Percentiles rank a stretch among this genome's conserved stretches.
Conservation (phyloP, 2,329 filamentous ascomycete genomes). For the Ascochyta rabiei region DNA sequence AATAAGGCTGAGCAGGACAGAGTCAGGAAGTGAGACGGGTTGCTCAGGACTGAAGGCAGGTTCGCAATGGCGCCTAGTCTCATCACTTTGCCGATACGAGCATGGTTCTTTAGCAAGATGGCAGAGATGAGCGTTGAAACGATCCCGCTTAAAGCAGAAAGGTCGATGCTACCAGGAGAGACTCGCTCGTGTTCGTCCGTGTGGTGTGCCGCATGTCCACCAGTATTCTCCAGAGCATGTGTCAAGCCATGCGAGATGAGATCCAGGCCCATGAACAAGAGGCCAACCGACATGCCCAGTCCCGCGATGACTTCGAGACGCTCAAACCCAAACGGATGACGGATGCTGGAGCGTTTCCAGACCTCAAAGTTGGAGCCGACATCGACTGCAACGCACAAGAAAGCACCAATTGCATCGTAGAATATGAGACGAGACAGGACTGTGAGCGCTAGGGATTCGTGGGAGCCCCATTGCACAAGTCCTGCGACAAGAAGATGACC, state of each 20-base stretch:
- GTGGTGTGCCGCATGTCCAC: slow-evolving; percentile 76
- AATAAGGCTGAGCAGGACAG: slow-evolving; percentile 83
- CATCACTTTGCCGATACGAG: slow-evolving; percentile 90
- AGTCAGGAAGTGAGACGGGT: slow-evolving; percentile 93
- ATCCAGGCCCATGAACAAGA: slow-evolving; percentile 97
- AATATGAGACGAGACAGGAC: slow-evolving; percentile 91
- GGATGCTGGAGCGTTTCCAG: slow-evolving; percentile 89
- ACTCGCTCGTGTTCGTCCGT: slow-evolving; percentile 69
- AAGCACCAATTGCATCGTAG: slow-evolving; percentile 91
- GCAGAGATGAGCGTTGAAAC: slow-evolving; percentile 83
- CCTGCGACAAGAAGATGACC: slow-evolving; percentile 84
- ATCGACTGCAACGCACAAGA: slow-evolving; percentile 90
- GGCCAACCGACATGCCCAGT: slow-evolving; percentile 92
- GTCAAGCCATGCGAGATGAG: slow-evolving; percentile 92
- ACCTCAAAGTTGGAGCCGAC: slow-evolving; percentile 97
- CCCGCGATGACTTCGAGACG: slow-evolving; percentile 92
- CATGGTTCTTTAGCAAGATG: slow-evolving; percentile 86
- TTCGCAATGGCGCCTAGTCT: slow-evolving; percentile 81
- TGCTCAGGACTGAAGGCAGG: slow-evolving; percentile 85
- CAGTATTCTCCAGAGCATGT: slow-evolving; percentile 80
- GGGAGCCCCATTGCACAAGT: slow-evolving; percentile 83
- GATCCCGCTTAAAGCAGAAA: slow-evolving; percentile 82
- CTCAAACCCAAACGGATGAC: slow-evolving; percentile 91
- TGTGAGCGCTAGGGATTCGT: slow-evolving; percentile 87
- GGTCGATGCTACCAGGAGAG: slow-evolving; percentile 76